Conservation (phyloP, 1,139 yeast genomes). For the Saccharomycopsis hybrid region DNA sequence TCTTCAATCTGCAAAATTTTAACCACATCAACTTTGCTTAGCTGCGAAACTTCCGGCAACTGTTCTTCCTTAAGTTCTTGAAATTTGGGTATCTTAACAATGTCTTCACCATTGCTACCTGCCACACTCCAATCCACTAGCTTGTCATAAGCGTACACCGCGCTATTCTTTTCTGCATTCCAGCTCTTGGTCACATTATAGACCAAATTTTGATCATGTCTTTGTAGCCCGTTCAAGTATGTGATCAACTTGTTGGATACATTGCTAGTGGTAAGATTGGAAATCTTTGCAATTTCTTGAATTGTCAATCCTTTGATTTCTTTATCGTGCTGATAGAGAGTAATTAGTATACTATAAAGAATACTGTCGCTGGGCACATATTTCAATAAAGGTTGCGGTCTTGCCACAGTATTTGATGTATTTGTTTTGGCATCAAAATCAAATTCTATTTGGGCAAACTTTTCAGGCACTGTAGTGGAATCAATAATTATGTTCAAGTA, state of each 20-base stretch:
- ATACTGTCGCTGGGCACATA: neutral
- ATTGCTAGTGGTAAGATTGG: neutral
- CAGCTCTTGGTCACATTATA: slow-evolving; percentile 15
- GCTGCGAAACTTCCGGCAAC: neutral
- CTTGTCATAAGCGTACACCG: slow-evolving; percentile 11
- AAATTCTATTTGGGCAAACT: no score
- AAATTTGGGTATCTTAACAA: neutral
- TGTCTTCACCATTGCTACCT: no score
- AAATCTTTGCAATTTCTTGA: slow-evolving; percentile 2
- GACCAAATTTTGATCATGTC: neutral
- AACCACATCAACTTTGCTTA: neutral
- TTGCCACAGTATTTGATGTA: no score
- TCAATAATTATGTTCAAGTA: slow-evolving; percentile 13
- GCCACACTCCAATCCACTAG: slow-evolving; percentile 14
- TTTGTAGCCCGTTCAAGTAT: slow-evolving; percentile 1
- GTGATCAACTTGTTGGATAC: slow-evolving; percentile 3
- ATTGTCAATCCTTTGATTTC: slow-evolving; percentile 6
- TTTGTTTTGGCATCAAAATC: neutral
- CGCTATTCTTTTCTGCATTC: neutral
- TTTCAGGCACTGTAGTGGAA: neutral
- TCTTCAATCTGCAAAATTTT: no score
- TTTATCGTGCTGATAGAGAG: slow-evolving; percentile 10
- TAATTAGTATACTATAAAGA: slow-evolving; percentile 3
- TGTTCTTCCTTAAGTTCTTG: neutral
- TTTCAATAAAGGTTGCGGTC: slow-evolving; percentile 14